These are phyloP conservation scores for Podospora pseudoanserina DNA, from an alignment of 495 filamentous ascomycete species.

Conservation along the genomic window DNA sequence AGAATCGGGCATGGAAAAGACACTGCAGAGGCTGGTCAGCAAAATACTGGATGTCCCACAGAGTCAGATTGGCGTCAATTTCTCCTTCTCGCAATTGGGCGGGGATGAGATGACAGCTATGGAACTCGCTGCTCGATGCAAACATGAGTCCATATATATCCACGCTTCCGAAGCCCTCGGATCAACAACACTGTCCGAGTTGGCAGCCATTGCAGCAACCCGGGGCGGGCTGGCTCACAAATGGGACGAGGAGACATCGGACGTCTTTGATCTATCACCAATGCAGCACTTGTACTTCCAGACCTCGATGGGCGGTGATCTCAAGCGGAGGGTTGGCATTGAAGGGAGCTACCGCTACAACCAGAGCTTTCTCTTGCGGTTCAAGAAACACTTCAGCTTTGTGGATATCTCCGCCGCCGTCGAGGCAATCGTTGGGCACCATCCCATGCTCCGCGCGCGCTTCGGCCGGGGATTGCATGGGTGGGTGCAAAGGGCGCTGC, in stretches of 20 bases:
- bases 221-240: constrained; percentile 31
- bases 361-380: constrained; percentile 60
- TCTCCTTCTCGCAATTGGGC: constrained; percentile 43
- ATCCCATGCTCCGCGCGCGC: constrained; percentile 72
- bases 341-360: constrained; percentile 68
- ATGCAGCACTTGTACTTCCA: constrained; percentile 71
- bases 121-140: constrained; percentile 37
- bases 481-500: constrained; percentile 43
- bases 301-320: constrained; percentile 39
- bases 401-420: constrained; percentile 51
- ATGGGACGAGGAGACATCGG: constrained; percentile 38
- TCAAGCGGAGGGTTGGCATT: constrained; percentile 34
- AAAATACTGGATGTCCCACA: constrained; percentile 36
- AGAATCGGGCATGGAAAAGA: constrained; percentile 35
- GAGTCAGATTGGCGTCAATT: constrained; percentile 41
- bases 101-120: constrained; percentile 43
- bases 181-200: constrained; percentile 30
- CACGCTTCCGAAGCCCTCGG: constrained; percentile 29
- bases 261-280: constrained; percentile 62
- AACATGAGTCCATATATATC: constrained; percentile 40
- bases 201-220: constrained; percentile 36
- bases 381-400: constrained; percentile 49
- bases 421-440: constrained; percentile 56
- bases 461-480: constrained; percentile 42
- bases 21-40: constrained; percentile 38